Base-by-base conservation (phyloP, 768 basidiomycete species). In the Rhodotorula sphaerocarpa region DNA sequence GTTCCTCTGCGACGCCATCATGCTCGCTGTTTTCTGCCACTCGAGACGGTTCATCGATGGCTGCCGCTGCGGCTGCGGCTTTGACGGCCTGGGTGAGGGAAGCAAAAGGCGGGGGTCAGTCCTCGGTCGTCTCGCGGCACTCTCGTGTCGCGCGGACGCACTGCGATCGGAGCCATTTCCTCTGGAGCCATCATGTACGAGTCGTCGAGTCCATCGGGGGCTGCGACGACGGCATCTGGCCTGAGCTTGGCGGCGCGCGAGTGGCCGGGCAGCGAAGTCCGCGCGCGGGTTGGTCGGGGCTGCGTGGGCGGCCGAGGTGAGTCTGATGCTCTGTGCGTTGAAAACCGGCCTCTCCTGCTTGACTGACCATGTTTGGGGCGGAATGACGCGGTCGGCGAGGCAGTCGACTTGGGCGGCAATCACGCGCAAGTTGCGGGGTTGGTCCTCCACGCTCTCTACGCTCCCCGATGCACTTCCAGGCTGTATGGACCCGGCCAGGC, bases 241-340 rank as follows among this genome's bases (percentile, higher is more conserved):
- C 39, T 21, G 25, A 36, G 28, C 30, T 47, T 34, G 15, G 55
- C 42, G n/a, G 66, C 46, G 7, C 36, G 33, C 1, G 62, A 47
- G 57, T 68, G 67, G 9, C 31, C n/a, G 23, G 67, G 67, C 14
- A 68, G 62, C 11, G 67, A 68, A 28, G 62, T 58, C 52, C 67
- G 67, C 12, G 41, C n/a, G 1, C 59, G 55, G 20, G 47, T 25
- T 7, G 45, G 45, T 15, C 67, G 67, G 5, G 67, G 67, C 67
- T 64, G 46, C 23, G 7, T 20, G 5, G 7, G 18, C 3, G 1
- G 28, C 6, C 15, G 10, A 7, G 36, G 21, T 46, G 20, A 44
- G 54, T 11, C 23, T 7, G n/a, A 9, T 39, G 10, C 10, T 39
- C 9, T 39, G 36, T 39, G 10, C 36, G 36, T n/a, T n/a, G n/a